Conservation (phyloP, 495 filamentous ascomycete genomes). For the Gamarada debralockiae region DNA sequence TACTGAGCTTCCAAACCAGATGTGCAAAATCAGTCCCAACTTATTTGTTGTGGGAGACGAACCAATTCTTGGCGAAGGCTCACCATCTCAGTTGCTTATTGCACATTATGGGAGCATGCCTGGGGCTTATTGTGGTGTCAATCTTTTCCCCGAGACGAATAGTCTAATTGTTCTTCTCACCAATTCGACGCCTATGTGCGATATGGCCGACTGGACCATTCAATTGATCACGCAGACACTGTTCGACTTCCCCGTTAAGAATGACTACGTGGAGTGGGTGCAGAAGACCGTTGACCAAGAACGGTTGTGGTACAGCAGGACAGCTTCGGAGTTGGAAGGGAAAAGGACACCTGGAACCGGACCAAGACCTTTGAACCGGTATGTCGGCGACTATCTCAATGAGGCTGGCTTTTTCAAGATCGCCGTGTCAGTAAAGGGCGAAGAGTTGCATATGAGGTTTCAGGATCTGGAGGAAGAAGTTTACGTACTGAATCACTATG, state of each 20-base stretch:
- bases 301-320: not conserved
- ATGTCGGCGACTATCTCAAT: not conserved
- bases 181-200: conserved; percentile 24
- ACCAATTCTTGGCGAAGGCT: conserved; percentile 20
- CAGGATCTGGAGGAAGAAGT: conserved; percentile 8
- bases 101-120: conserved; percentile 26
- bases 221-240: conserved; percentile 24
- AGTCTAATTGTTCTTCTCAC: conserved; percentile 26
- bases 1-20: conserved; percentile 15
- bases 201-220: conserved; percentile 28
- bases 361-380: not conserved
- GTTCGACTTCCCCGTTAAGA: conserved; percentile 8
- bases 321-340: not conserved
- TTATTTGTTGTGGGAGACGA: too few species aligned
- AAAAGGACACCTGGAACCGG: not conserved
- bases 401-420: not conserved
- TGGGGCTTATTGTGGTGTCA: conserved; percentile 18
- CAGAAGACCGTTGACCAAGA: not conserved
- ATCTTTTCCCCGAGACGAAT: conserved; percentile 27
- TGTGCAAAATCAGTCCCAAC: conserved; percentile 11
- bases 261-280: conserved; percentile 4
- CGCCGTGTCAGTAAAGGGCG: not conserved
- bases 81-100: conserved; percentile 13
- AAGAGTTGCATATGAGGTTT: not conserved
- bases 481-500: conserved; percentile 16